Base-by-base conservation (phyloP, 78 protist species). In the Dictyostelium brefeldianum region DNA sequence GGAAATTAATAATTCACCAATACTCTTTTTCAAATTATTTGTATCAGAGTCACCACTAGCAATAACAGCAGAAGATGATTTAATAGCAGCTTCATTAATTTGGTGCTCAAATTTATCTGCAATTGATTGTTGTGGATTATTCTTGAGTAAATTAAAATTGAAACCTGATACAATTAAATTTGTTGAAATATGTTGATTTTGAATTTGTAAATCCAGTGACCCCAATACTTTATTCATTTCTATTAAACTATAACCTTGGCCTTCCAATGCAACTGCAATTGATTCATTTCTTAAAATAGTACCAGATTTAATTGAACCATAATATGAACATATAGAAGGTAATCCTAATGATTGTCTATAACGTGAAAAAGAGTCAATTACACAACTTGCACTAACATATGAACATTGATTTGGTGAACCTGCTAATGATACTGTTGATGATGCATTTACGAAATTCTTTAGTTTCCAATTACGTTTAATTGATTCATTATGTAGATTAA, bases 361-460 rank as follows among this genome's bases (percentile, higher is more conserved):
- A 27, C 47, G 14, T 43, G 94, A 74, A 5, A 94, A 50, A 22
- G 78, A n/a, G 47, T 96, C 96, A 1, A 89, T 89, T 14, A 89
- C 90, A 12, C 78, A 59, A 92, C 83, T 94, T 48, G 95, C 96
- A n/a, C 95, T 73, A 4, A 92, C 81, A 81, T 96, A 96, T 51
- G 80, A 14, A 29, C 91, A 57, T 71, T 91, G 96, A 27, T 85
- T 94, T 9, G 25, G n/a, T 64, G 78, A 31, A 22, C 96, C 95
- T 1, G 83, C 59, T 3, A 83, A 69, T 9, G 81, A 57, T 14
- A 29, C 77, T 22, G 89, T 59, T 18, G 95, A 83, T 3, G 96
- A 91, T n/a, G 64, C 57, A 18, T 89, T 50, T 27, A 96, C 41
- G 29, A 90, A 90, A 50, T 81, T 20, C 14, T 47, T 70, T 47